Percentiles rank a stretch among this genome's conserved stretches.
Evolutionary conservation across 441 rosid species (phyloP).

Genomic region (Gossypium davidsonii): DNA sequence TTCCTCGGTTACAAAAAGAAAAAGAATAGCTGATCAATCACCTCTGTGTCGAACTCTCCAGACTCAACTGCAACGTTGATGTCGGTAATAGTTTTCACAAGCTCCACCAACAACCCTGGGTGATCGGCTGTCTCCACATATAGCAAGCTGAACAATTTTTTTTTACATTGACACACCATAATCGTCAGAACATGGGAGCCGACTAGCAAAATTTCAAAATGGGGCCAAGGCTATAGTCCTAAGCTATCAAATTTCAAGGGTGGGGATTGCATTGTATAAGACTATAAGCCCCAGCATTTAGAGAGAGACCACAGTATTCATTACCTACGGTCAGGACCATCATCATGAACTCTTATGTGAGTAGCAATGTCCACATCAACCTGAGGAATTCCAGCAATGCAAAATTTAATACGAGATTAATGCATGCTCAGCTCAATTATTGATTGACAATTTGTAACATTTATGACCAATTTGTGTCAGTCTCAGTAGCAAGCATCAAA

Average conservation of each 20-base stretch:
- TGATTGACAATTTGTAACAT: neutral
- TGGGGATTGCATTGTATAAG: neutral
- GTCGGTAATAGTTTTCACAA: constrained; percentile 73
- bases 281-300: neutral
- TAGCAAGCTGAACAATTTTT: constrained; percentile 55
- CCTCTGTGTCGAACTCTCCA: constrained; percentile 99
- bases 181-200: neutral
- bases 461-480: neutral
- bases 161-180: neutral
- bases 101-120: constrained; percentile 87
- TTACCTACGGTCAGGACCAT: constrained; percentile 82
- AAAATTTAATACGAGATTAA: constrained; percentile 11
- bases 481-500: constrained; percentile 4
- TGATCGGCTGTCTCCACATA: constrained; percentile 85
- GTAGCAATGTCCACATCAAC: constrained; percentile 97
- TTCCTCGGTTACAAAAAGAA: neutral
- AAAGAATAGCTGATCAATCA: constrained; percentile 10
- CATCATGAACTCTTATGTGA: constrained; percentile 52
- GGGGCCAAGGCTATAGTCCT: neutral
- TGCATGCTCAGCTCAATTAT: constrained; percentile 6
- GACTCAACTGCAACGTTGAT: constrained; percentile 75
- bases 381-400: constrained; percentile 34
- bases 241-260: neutral
- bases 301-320: neutral
- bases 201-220: neutral